Conservation (phyloP, 2,329 filamentous ascomycete species). For the Ophiostoma sp. region DNA sequence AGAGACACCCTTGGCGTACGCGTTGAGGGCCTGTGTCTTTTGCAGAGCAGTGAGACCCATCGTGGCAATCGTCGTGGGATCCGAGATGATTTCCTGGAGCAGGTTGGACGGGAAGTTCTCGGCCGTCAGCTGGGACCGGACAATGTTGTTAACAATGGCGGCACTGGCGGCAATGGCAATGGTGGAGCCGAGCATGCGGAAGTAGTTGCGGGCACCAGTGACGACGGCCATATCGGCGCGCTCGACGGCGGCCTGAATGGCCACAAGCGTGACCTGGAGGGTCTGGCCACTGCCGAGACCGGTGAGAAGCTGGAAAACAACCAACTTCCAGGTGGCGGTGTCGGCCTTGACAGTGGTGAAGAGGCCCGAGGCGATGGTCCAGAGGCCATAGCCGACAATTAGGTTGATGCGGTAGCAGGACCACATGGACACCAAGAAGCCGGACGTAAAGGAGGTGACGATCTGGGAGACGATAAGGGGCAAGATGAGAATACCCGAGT, state of each 20-base stretch:
- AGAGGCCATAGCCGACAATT: not conserved
- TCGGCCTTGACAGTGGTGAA: not conserved
- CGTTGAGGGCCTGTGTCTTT: not conserved
- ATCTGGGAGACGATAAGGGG: conserved; percentile 24
- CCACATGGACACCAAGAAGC: not conserved
- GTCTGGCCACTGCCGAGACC: conserved; percentile 40
- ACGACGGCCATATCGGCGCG: conserved; percentile 41
- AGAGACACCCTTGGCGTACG: not conserved
- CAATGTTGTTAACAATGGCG: conserved; percentile 30
- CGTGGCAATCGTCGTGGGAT: not conserved
- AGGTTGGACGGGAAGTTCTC: not conserved
- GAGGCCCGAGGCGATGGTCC: not conserved
- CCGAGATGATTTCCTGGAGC: not conserved
- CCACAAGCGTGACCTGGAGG: conserved; percentile 42
- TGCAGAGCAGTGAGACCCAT: not conserved
- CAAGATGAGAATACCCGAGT: conserved; percentile 29
- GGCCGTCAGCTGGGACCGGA: not conserved
- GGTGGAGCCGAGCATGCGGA: conserved; percentile 41
- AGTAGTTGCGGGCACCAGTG: conserved; percentile 42
- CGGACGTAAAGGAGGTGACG: not conserved
- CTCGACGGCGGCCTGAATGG: conserved; percentile 39
- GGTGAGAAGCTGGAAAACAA: conserved; percentile 37
- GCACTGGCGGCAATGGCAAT: conserved; percentile 37
- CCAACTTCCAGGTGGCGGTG: conserved; percentile 28
- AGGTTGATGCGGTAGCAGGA: not conserved